phyloP scores from a whole-genome alignment of 2,329 filamentous ascomycete genomes.

The Epichloe baconii region DNA sequence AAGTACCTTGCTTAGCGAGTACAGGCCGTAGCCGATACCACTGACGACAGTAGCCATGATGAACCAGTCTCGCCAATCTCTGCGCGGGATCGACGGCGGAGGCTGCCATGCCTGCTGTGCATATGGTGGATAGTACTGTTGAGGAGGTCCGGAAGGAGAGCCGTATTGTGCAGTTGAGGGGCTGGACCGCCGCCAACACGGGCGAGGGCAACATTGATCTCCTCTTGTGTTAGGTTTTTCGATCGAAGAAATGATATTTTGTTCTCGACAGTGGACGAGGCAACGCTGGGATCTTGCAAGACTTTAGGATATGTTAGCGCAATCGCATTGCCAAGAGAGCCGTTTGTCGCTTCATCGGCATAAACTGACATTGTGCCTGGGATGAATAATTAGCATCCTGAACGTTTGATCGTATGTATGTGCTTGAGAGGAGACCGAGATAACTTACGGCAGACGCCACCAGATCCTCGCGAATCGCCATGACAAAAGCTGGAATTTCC shows the following conservation, averaged over 20 bases:
- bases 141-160: constrained; percentile 29
- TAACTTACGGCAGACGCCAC: constrained; percentile 62
- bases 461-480: constrained; percentile 88
- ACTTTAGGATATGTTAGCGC: constrained; percentile 36
- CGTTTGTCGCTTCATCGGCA: neutral
- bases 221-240: constrained; percentile 94
- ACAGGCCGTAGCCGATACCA: constrained; percentile 79
- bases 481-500: constrained; percentile 23
- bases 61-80: constrained; percentile 98
- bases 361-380: constrained; percentile 30
- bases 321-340: too few relatives aligned
- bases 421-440: neutral
- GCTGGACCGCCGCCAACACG: constrained; percentile 52
- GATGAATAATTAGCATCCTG: constrained; percentile 1
- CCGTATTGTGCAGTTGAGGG: constrained; percentile 26
- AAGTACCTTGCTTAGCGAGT: constrained; percentile 68
- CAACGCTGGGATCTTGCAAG: constrained; percentile 86
- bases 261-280: constrained; percentile 81
- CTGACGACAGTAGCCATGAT: constrained; percentile 96
- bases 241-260: constrained; percentile 85
- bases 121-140: constrained; percentile 34
- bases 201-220: constrained; percentile 74
- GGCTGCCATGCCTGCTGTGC: constrained; percentile 45
- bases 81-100: constrained; percentile 50
- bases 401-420: neutral